Percentiles rank a stretch among this genome's conserved stretches.
Evolutionary conservation across 495 filamentous ascomycete species (phyloP).

Genomic region (Clohesyomyces aquaticus): DNA sequence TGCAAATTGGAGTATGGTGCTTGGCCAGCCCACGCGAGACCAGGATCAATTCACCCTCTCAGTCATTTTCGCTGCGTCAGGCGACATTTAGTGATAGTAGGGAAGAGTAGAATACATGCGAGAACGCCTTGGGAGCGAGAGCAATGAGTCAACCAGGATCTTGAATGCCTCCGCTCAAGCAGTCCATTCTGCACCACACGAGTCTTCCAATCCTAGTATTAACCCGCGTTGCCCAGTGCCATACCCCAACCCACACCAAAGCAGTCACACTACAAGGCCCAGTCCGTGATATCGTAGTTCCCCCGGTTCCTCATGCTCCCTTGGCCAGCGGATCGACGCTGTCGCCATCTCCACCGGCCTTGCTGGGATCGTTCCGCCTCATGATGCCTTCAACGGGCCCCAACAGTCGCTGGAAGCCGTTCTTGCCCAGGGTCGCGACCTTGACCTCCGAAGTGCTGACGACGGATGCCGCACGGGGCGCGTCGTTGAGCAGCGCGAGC

Average conservation of each 20-base stretch:
- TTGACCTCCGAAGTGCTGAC: conserved; percentile 82
- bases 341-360: conserved; percentile 31
- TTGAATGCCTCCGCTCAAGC: conserved; percentile 2
- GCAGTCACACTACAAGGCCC: background rate
- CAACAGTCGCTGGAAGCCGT: conserved; percentile 89
- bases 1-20: conserved; percentile 34
- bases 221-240: background rate
- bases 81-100: conserved; percentile 38
- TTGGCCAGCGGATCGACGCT: conserved; percentile 41
- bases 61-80: background rate
- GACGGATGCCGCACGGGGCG: conserved; percentile 90
- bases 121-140: conserved; percentile 26
- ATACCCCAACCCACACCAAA: conserved; percentile 7
- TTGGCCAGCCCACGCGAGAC: conserved; percentile 6
- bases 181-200: conserved; percentile 6
- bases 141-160: conserved; percentile 9
- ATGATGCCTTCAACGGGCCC: conserved; percentile 95
- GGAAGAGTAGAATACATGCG: conserved; percentile 36
- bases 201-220: background rate
- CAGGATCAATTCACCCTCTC: background rate
- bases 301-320: conserved; percentile 8
- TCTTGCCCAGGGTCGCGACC: conserved; percentile 90
- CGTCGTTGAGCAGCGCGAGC: conserved; percentile 88
- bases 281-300: background rate
- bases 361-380: conserved; percentile 71